phyloP scores from a whole-genome alignment of 73 alveolate species.

The Paramecium sonneborni region DNA sequence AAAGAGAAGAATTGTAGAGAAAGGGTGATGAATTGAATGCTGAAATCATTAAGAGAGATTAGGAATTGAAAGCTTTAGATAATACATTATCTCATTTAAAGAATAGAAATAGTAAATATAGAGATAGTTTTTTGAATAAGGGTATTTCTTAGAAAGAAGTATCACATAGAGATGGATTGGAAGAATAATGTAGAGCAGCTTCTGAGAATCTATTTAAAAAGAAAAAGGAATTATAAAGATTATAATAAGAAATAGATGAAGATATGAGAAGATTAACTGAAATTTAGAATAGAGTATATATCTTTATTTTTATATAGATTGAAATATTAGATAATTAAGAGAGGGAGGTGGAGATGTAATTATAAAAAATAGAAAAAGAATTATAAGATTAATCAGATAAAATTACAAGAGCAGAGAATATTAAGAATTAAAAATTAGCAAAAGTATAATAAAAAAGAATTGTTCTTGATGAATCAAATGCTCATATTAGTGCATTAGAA shows the following conservation, averaged over 20 bases:
- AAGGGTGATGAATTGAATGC: slow-evolving; percentile 98
- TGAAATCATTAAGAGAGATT: slow-evolving; percentile 91
- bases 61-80: slow-evolving; percentile 93
- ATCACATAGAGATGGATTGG: slow-evolving; percentile 70
- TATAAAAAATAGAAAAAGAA: slow-evolving; percentile 10
- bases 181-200: slow-evolving; percentile 92
- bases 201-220: slow-evolving; percentile 84
- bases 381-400: slow-evolving; percentile 12
- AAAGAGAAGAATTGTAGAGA: slow-evolving; percentile 95
- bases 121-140: slow-evolving; percentile 85
- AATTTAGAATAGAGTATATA: slow-evolving; percentile 74
- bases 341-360: slow-evolving; percentile 43
- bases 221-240: slow-evolving; percentile 81
- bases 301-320: slow-evolving; percentile 17
- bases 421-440: not conserved
- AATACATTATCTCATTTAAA: slow-evolving; percentile 92
- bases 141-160: slow-evolving; percentile 57
- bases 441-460: slow-evolving; percentile 10
- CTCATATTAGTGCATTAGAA: slow-evolving; percentile 43
- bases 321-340: slow-evolving; percentile 58
- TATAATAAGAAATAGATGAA: slow-evolving; percentile 84
- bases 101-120: slow-evolving; percentile 92
- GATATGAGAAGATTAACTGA: slow-evolving; percentile 88
- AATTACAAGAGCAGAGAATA: slow-evolving; percentile 45
- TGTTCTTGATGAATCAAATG: slow-evolving; percentile 37